A percentile compares a stretch with the other conserved stretches of the same genome.
phyloP scores from a whole-genome alignment of 352 stramenopile genomes.

The Globisporangium recalcitrans region DNA sequence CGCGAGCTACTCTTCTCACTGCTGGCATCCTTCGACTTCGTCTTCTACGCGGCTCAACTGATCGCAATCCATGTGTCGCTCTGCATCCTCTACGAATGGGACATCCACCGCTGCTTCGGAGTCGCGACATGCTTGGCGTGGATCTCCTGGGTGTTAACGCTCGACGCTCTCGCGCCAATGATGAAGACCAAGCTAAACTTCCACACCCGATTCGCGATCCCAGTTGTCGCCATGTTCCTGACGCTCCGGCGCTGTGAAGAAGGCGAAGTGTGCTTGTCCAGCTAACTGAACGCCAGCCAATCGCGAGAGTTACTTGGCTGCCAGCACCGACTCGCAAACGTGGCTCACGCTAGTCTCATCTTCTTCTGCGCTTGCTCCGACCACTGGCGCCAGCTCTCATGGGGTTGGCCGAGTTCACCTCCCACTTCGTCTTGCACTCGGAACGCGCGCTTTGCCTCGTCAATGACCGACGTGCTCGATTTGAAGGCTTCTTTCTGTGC shows the following conservation, averaged over 20 bases:
- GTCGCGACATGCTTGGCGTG: conserved; percentile 22
- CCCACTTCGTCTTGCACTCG: conserved; percentile 23
- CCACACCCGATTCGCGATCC: conserved; percentile 17
- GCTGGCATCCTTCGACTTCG: conserved; percentile 35
- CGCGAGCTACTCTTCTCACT: conserved; percentile 24
- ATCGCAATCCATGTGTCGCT: conserved; percentile 22
- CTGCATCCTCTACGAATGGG: conserved; percentile 23
- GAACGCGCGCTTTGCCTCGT: conserved; percentile 51
- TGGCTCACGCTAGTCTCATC: not conserved
- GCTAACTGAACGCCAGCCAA: not conserved
- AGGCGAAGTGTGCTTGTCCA: no score
- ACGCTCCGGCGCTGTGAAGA: not conserved
- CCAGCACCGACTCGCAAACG: not conserved
- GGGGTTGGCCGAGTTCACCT: not conserved
- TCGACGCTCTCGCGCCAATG: conserved; percentile 28
- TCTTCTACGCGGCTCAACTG: conserved; percentile 29
- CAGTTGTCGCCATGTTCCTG: conserved; percentile 17
- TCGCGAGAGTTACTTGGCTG: no score
- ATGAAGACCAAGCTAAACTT: conserved; percentile 26
- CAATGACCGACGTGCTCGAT: conserved; percentile 18
- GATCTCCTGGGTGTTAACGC: conserved; percentile 25
- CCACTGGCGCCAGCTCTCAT: conserved; percentile 13
- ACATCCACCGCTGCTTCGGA: conserved; percentile 12
- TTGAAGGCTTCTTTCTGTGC: conserved; percentile 14
- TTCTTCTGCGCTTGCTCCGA: conserved; percentile 5